Conservation (phyloP, 1,139 yeast genomes). For the Tardiomyces digboiensis region DNA sequence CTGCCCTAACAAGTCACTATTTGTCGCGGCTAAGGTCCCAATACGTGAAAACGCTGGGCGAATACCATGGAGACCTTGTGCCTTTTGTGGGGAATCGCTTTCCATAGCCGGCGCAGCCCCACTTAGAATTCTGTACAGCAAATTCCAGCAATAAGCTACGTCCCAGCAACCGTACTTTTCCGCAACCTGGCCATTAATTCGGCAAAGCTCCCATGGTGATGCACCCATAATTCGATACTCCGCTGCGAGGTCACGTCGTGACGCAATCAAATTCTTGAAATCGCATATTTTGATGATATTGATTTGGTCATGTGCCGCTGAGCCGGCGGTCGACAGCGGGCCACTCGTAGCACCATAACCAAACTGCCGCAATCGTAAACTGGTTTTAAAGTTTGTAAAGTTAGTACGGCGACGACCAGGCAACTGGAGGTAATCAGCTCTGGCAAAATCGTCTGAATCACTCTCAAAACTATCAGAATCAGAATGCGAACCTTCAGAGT, state of each 20-base stretch:
- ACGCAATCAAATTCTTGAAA: constrained; percentile 63
- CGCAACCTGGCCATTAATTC: constrained; percentile 68
- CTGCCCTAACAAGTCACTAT: background rate
- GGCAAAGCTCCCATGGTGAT: constrained; percentile 53
- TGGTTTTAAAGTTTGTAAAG: background rate
- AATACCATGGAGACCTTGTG: no score
- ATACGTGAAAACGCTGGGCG: no score
- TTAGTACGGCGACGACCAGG: background rate
- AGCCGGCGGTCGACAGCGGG: background rate
- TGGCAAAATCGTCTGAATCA: constrained; percentile 17
- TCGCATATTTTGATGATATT: constrained; percentile 59
- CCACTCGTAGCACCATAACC: background rate
- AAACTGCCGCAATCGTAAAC: background rate
- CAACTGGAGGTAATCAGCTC: background rate
- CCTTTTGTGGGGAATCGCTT: no score
- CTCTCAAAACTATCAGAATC: constrained; percentile 8
- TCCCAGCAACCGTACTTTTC: constrained; percentile 49
- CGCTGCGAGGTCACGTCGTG: constrained; percentile 64
- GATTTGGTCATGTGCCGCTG: background rate
- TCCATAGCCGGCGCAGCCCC: no score
- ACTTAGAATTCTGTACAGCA: constrained; percentile 20
- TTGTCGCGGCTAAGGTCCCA: background rate
- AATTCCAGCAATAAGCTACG: constrained; percentile 69
- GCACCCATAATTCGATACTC: constrained; percentile 68
- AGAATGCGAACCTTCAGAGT: constrained; percentile 14